Evolutionary conservation across 441 rosid genomes (phyloP).

Genomic region (Kokia cookei): DNA sequence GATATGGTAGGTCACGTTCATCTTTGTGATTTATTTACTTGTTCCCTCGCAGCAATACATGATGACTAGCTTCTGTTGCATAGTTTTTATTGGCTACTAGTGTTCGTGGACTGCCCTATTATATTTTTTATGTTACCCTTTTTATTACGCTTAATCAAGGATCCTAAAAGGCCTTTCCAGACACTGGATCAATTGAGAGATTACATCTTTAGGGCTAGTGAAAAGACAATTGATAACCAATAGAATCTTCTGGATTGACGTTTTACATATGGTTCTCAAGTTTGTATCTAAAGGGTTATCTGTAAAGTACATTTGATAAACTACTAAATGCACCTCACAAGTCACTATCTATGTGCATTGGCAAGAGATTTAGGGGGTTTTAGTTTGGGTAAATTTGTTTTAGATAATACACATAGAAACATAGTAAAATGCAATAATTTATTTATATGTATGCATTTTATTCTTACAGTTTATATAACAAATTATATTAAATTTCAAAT

Average conservation of each 20-base stretch:
- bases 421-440: too few relatives aligned
- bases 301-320: background rate
- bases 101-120: background rate
- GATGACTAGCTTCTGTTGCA: background rate
- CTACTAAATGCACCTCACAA: background rate
- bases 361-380: background rate
- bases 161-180: background rate
- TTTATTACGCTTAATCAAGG: background rate
- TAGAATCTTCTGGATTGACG: background rate
- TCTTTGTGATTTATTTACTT: slow-evolving; percentile 4
- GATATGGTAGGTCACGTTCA: slow-evolving; percentile 13
- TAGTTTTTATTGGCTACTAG: background rate
- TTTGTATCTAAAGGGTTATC: background rate
- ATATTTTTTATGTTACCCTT: background rate
- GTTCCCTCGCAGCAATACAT: slow-evolving; percentile 18
- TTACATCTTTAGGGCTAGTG: background rate
- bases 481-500: too few relatives aligned
- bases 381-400: too few relatives aligned
- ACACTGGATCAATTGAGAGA: background rate
- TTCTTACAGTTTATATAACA: too few relatives aligned
- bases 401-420: too few relatives aligned
- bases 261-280: background rate
- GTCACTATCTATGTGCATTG: background rate
- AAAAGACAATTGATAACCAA: slow-evolving; percentile 2
- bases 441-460: too few relatives aligned